Evolutionary conservation across 2,329 filamentous ascomycete genomes (phyloP), one percentile per base, ranked within the genome.

Genomic region (Fusarium stilboides): DNA sequence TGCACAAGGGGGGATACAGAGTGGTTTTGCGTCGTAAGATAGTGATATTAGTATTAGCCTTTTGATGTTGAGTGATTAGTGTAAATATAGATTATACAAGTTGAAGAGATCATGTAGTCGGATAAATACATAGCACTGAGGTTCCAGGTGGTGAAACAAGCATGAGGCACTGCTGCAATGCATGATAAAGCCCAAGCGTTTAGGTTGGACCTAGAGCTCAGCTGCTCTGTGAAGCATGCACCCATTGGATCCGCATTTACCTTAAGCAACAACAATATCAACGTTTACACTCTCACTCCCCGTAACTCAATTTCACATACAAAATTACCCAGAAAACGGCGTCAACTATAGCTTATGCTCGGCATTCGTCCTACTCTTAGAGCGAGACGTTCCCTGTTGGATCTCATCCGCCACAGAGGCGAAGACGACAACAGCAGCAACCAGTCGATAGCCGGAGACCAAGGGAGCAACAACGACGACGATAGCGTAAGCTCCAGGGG

Each of bases 361-460:
- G 85, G 85, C 79, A 79, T 87, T 61, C 80, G 80, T 59, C 83
- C 83, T 54, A 80, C 79, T 64, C 79, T 87, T 70, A 83, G 80
- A 83, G 82, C 84, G 73, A 82, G 85, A 79, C 84, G 83, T 72
- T 87, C 85, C 66, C 77, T 87, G 71, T 81, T 87, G 77, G 85
- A 87, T 65, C 80, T 87, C 62, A 78, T 84, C 69, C 79, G 80
- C 64, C 74, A 79, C 70, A 74, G 75, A 62, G 78, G 74, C 74
- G 73, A 74, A 72, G 71, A 68, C 62, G 68, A 57, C 69, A 51
- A 64, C 69, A 46, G 46, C 66, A 57, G 34, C 37, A 63, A 43
- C 26, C 51, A 57, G 40, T 31, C 28, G 5, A 31, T 13, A 31
- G 28, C 28, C 10, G 31, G 37, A 57, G 60, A 63, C 13, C 58